Percentiles rank a stretch among this genome's conserved stretches.
Conservation (phyloP, 352 stramenopile genomes). For the Phytophthora hybrid region DNA sequence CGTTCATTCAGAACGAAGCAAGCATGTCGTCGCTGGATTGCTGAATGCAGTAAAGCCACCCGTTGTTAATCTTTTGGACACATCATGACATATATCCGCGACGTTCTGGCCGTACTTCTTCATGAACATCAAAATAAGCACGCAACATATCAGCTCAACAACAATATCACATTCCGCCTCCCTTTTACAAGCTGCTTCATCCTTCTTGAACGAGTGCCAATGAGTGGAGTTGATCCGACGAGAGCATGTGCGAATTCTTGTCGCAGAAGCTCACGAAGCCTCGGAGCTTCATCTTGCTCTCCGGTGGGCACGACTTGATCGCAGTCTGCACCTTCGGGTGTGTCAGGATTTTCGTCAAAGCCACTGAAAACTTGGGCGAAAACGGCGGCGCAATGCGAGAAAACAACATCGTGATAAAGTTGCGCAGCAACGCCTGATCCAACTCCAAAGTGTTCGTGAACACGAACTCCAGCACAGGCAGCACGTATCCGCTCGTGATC, state of each 20-base stretch:
- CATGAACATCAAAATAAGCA: no score
- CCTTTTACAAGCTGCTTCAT: not conserved
- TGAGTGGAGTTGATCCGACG: conserved; percentile 73
- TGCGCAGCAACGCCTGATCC: conserved; percentile 84
- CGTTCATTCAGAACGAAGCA: not conserved
- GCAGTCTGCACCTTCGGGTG: conserved; percentile 89
- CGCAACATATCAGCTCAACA: not conserved
- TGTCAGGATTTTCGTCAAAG: conserved; percentile 76
- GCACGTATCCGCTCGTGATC: conserved; percentile 88
- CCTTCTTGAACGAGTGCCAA: conserved; percentile 60
- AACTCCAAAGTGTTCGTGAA: conserved; percentile 81
- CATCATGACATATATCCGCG: not conserved
- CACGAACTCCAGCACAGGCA: conserved; percentile 88
- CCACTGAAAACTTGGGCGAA: conserved; percentile 78
- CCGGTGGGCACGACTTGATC: conserved; percentile 78
- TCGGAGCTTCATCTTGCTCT: conserved; percentile 81
- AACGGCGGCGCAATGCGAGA: conserved; percentile 78
- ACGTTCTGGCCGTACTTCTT: no score
- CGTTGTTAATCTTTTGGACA: not conserved
- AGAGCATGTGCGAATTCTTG: conserved; percentile 65
- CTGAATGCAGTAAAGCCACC: not conserved
- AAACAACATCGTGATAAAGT: conserved; percentile 88
- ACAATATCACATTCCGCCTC: conserved; percentile 4
- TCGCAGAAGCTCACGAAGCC: conserved; percentile 76
- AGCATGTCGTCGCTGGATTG: not conserved